phyloP scores from a whole-genome alignment of 2,329 filamentous ascomycete genomes.

The Mycocentrospora acerina region DNA sequence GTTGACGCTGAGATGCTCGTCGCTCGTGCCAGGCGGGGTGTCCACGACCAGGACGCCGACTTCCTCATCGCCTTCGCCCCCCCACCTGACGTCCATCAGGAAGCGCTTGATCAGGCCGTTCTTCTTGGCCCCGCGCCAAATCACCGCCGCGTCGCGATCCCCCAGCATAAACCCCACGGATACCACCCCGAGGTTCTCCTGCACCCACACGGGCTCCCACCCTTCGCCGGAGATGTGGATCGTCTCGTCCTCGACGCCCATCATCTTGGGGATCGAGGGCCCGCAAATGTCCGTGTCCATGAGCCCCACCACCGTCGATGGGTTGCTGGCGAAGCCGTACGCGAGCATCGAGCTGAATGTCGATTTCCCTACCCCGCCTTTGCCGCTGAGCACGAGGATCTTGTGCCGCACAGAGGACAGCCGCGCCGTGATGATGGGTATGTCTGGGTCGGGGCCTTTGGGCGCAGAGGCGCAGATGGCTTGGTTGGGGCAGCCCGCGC shows the following conservation, averaged over 20 bases:
- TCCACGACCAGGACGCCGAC: slow-evolving; percentile 92
- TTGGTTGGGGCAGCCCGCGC: slow-evolving; percentile 94
- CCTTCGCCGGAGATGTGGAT: slow-evolving; percentile 87
- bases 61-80: slow-evolving; percentile 52
- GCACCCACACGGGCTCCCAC: slow-evolving; percentile 94
- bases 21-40: slow-evolving; percentile 90
- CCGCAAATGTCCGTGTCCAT: slow-evolving; percentile 99
- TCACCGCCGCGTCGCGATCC: slow-evolving; percentile 88
- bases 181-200: slow-evolving; percentile 94
- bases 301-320: slow-evolving; percentile 78
- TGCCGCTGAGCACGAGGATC: slow-evolving; percentile 87
- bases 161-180: slow-evolving; percentile 98
- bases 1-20: slow-evolving; percentile 94
- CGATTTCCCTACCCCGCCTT: slow-evolving; percentile 95
- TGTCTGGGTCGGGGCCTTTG: slow-evolving; percentile 93
- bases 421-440: slow-evolving; percentile 81
- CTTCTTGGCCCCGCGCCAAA: slow-evolving; percentile 98
- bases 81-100: slow-evolving; percentile 97
- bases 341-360: slow-evolving; percentile 88
- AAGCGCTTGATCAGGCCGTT: slow-evolving; percentile 98
- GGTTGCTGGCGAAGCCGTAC: slow-evolving; percentile 83
- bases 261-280: slow-evolving; percentile 96
- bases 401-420: slow-evolving; percentile 85
- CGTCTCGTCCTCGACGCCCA: slow-evolving; percentile 91
- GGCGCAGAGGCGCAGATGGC: slow-evolving; percentile 90